Base-by-base conservation (phyloP, 2,329 filamentous ascomycete genomes). In the Diplodia seriata region DNA sequence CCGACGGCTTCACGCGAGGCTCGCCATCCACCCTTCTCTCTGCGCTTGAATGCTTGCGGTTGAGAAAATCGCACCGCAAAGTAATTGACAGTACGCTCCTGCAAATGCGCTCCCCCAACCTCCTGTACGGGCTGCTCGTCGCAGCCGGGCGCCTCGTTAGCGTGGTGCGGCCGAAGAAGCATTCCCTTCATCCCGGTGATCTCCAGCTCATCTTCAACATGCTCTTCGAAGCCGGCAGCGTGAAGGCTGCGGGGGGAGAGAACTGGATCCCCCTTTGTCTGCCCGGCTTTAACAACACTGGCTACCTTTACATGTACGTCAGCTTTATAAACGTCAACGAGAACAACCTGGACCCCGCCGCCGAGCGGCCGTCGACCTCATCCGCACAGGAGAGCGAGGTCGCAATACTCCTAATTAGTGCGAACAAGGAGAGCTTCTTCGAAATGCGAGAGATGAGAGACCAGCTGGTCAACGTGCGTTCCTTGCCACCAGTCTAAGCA, bases 221-320 rank as follows among this genome's bases (percentile, higher is more conserved):
- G 96, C 88, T 99, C 1, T 99, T 99, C 74, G 94, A 97, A 81
- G 95, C 94, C 2, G 92, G 93, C 59, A 91, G 92, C 53, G 91
- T 99, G 76, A 94, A 95, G 76, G 91, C 93, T 23, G 94, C 92
- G 6, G 93, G 88, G n/a, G 95, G 94, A 36, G 95, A 99, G 79
- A 97, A 94, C 74, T 99, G 95, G 95, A 94, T 98, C 57, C 95
- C 95, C 0, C 85, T 99, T 7, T 99, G 95, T 74, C 85, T 99
- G 3, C 96, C 95, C 0, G 94, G 94, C 5, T 99, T 99, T 82
- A 99, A 99, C 81, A 98, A 93, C 78, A 91, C 90, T 63, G 96
- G 95, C 31, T 99, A 97, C 76, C 85, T 99, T 1, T 97, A 99
- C 82, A 98, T 99, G 93, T 99, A 98, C 76, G 95, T 99, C 76